phyloP scores from a whole-genome alignment of 805 yeast genomes.

The Candida broadrunensis region DNA sequence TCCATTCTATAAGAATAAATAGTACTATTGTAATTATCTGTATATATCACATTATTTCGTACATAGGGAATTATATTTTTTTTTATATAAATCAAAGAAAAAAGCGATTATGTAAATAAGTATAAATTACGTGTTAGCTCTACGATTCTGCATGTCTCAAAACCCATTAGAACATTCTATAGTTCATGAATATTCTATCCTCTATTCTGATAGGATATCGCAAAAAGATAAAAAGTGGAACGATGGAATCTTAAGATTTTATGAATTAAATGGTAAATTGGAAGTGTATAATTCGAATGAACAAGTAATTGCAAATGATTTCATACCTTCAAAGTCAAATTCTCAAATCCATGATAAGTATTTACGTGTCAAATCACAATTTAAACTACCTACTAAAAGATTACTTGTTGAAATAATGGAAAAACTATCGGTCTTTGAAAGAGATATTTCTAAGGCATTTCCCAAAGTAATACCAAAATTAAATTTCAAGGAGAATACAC shows the following conservation, averaged over 20 bases:
- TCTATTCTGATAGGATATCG: slow-evolving; percentile 42
- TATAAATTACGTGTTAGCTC: too few species aligned
- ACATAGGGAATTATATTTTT: too few species aligned
- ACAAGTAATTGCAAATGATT: slow-evolving; percentile 32
- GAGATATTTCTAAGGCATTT: slow-evolving; percentile 29
- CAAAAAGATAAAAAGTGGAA: slow-evolving; percentile 52
- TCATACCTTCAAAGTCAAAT: slow-evolving; percentile 12
- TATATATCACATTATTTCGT: not conserved
- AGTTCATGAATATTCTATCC: slow-evolving; percentile 45
- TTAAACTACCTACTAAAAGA: slow-evolving; percentile 22
- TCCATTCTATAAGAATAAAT: slow-evolving; percentile 50
- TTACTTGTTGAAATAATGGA: slow-evolving; percentile 29
- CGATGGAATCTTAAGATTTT: slow-evolving; percentile 47
- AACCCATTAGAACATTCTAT: slow-evolving; percentile 25
- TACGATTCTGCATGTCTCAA: not conserved
- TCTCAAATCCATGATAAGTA: slow-evolving; percentile 5
- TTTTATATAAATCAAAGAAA: too few species aligned
- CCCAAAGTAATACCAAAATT: slow-evolving; percentile 10
- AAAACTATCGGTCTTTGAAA: slow-evolving; percentile 26
- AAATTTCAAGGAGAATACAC: not conserved
- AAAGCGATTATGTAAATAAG: not conserved
- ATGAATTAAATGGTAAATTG: slow-evolving; percentile 47
- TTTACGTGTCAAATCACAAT: slow-evolving; percentile 14
- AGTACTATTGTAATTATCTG: slow-evolving; percentile 2
- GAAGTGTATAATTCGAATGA: slow-evolving; percentile 38